phyloP scores from a whole-genome alignment of 371 early-diverging fungal species.

The Mucor plumbeus region DNA sequence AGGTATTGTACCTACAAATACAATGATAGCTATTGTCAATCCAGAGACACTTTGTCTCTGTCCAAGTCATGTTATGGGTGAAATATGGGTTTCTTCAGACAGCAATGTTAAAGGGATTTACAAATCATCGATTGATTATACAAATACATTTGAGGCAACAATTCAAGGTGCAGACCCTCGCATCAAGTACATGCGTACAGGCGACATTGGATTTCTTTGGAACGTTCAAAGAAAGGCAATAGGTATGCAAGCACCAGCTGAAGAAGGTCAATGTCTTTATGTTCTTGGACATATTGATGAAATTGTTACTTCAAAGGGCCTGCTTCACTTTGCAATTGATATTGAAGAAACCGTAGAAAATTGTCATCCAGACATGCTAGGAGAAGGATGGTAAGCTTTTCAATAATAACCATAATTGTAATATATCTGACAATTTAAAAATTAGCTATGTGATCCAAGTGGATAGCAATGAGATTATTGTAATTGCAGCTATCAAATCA shows the following conservation, averaged over 20 bases:
- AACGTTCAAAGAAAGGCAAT: conserved; percentile 39
- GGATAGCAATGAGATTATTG: conserved; percentile 44
- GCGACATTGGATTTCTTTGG: conserved; percentile 84
- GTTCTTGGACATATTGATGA: conserved; percentile 74
- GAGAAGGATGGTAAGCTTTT: conserved; percentile 59
- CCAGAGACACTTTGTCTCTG: conserved; percentile 67
- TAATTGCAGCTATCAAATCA: conserved; percentile 49
- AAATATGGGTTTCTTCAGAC: conserved; percentile 86
- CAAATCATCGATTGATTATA: conserved; percentile 24
- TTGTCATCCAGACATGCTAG: conserved; percentile 53
- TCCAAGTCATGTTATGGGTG: conserved; percentile 75
- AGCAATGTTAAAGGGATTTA: conserved; percentile 55
- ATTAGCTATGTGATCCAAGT: conserved; percentile 53
- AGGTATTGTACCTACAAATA: conserved; percentile 75
- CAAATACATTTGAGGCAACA: conserved; percentile 35
- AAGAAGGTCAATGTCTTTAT: conserved; percentile 72
- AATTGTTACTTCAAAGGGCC: conserved; percentile 67
- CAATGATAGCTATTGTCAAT: conserved; percentile 84
- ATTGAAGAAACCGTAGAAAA: conserved; percentile 74
- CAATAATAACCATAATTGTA: background rate
- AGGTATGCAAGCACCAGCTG: conserved; percentile 41
- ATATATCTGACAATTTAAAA: background rate
- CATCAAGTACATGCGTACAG: conserved; percentile 75
- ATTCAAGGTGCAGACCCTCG: conserved; percentile 66
- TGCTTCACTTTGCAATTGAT: conserved; percentile 73